Percentiles rank a stretch among this genome's conserved stretches.
These are phyloP conservation scores for Trichoderma orchidacearum DNA, from an alignment of 495 filamentous ascomycete species.

Conservation along the genomic window DNA sequence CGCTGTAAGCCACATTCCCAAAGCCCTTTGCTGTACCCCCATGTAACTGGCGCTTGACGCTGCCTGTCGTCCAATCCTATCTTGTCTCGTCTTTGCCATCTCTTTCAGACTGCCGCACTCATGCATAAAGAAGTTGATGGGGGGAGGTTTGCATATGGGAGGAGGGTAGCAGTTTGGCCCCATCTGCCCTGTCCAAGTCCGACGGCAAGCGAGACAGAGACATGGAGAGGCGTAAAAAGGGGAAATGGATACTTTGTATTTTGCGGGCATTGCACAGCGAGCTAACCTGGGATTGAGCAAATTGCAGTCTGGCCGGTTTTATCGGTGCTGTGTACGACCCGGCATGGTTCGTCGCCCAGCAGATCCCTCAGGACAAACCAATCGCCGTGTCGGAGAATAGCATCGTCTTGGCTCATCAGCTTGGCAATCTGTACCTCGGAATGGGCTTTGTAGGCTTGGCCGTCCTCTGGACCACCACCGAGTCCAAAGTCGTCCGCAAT, in stretches of 20 bases:
- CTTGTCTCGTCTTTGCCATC: too few species aligned
- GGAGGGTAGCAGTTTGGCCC: too few species aligned
- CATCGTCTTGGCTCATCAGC: slow-evolving; percentile 30
- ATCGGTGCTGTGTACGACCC: slow-evolving; percentile 39
- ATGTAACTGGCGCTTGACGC: too few species aligned
- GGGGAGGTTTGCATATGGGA: too few species aligned
- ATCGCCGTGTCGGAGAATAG: slow-evolving; percentile 13
- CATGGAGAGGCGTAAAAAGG: too few species aligned
- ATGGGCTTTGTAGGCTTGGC: slow-evolving; percentile 47
- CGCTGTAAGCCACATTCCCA: slow-evolving; percentile 34
- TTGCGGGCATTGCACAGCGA: background rate
- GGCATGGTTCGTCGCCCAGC: slow-evolving; percentile 44
- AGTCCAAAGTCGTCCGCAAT: slow-evolving; percentile 50
- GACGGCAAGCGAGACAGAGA: too few species aligned
- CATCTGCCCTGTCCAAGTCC: too few species aligned
- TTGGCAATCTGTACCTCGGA: slow-evolving; percentile 55
- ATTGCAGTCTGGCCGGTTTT: slow-evolving; percentile 38
- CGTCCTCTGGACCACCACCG: slow-evolving; percentile 47
- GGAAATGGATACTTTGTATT: too few species aligned
- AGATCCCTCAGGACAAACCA: slow-evolving; percentile 30
- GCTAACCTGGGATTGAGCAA: background rate
- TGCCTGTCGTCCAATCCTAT: too few species aligned
- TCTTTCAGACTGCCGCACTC: too few species aligned
- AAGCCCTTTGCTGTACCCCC: too few species aligned
- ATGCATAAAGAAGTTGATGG: too few species aligned